A percentile compares a stretch with the other conserved stretches of the same genome.
phyloP scores from a whole-genome alignment of 2,329 filamentous ascomycete genomes.

The Pyricularia sp. region DNA sequence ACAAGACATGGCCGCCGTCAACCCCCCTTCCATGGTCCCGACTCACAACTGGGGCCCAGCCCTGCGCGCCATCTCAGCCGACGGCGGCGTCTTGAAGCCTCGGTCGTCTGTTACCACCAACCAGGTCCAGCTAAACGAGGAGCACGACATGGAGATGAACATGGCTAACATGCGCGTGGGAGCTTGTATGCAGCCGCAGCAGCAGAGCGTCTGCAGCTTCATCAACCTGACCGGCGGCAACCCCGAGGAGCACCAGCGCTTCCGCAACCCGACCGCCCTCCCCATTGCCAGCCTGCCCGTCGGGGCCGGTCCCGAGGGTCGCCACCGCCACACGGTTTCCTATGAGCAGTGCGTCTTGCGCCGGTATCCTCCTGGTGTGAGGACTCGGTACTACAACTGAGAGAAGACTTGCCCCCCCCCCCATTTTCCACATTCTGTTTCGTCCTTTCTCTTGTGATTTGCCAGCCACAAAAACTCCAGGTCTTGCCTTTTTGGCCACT shows the following conservation, averaged over 20 bases:
- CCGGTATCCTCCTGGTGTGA: neutral
- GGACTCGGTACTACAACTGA: conserved; percentile 3
- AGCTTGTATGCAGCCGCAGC: neutral
- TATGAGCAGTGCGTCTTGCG: conserved; percentile 7
- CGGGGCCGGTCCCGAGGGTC: conserved; percentile 31
- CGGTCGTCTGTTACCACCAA: neutral
- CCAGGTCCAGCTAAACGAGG: neutral
- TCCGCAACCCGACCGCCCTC: neutral
- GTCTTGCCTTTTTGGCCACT: neutral
- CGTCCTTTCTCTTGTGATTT: neutral
- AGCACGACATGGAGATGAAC: neutral
- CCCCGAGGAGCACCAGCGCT: neutral
- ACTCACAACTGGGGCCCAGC: neutral
- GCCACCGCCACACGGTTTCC: conserved; percentile 6
- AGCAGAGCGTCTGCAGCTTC: neutral
- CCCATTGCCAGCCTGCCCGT: conserved; percentile 27
- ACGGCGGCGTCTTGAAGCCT: neutral
- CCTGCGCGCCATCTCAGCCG: neutral
- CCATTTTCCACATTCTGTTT: neutral
- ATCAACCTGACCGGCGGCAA: too few species aligned
- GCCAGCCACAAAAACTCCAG: neutral
- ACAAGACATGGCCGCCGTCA: neutral
- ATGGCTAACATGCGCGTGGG: neutral
- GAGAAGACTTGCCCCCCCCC: too few species aligned
- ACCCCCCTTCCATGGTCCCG: neutral